Evolutionary conservation across 1,139 yeast species (phyloP).

Genomic region (Nematodospora anomalae): DNA sequence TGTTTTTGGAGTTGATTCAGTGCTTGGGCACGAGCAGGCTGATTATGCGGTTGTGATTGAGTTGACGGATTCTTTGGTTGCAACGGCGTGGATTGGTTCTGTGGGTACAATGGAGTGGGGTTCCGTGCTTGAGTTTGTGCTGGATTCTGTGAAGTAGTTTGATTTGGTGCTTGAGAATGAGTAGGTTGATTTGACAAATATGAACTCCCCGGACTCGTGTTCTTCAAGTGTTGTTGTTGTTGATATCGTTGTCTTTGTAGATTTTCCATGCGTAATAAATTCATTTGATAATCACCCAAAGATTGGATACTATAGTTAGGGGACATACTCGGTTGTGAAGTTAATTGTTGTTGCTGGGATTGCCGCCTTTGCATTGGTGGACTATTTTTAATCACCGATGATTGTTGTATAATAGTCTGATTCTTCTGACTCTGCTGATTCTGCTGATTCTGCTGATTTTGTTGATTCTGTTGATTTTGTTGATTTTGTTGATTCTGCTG

Average conservation of each 20-base stretch:
- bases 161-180: no score
- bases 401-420: conserved; percentile 3
- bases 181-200: no score
- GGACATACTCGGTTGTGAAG: conserved; percentile 1
- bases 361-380: conserved; percentile 9
- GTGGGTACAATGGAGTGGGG: not conserved
- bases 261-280: conserved; percentile 27
- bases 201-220: no score
- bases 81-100: not conserved
- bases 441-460: no score
- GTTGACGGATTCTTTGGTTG: conserved; percentile 24
- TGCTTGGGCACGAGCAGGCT: not conserved
- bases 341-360: conserved; percentile 13
- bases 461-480: no score
- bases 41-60: conserved; percentile 21
- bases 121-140: not conserved
- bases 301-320: conserved; percentile 17
- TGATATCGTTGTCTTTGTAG: conserved; percentile 26
- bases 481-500: no score
- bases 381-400: conserved; percentile 3
- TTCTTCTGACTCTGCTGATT: no score
- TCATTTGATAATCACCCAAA: conserved; percentile 27
- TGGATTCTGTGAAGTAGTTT: no score
- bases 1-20: not conserved
- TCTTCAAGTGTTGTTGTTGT: conserved; percentile 27